A percentile compares a stretch with the other conserved stretches of the same genome.
phyloP scores from a whole-genome alignment of 129 eudicot species.

The Oenanthe sinensis region DNA sequence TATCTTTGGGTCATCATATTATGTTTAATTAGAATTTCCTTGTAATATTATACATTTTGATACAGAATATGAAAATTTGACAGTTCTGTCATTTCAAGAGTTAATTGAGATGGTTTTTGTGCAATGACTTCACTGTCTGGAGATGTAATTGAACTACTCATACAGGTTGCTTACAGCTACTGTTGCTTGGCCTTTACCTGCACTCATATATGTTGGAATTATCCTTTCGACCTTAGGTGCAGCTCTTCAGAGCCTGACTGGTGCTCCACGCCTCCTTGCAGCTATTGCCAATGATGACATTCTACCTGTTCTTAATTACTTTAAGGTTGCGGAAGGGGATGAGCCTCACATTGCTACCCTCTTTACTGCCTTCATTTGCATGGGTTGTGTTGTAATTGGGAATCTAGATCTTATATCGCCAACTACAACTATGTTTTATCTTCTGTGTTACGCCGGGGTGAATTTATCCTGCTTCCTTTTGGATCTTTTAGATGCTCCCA shows the following conservation, averaged over 20 bases:
- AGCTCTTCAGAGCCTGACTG: conserved; percentile 92
- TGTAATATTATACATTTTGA: background rate
- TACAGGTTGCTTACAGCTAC: conserved; percentile 96
- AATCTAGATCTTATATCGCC: conserved; percentile 95
- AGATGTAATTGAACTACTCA: conserved; percentile 10
- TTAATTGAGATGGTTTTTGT: background rate
- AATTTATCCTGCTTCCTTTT: conserved; percentile 96
- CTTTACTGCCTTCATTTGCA: conserved; percentile 91
- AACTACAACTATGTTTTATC: conserved; percentile 93
- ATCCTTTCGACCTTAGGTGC: conserved; percentile 98
- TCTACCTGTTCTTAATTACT: conserved; percentile 91
- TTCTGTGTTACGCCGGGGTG: conserved; percentile 91
- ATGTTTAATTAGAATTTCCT: background rate
- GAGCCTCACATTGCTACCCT: conserved; percentile 93
- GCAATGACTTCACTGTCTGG: background rate
- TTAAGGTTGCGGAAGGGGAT: conserved; percentile 86
- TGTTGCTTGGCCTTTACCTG: conserved; percentile 95
- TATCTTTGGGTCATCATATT: background rate
- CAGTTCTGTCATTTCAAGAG: background rate
- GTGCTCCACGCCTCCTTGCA: conserved; percentile 96
- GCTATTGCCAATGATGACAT: conserved; percentile 99
- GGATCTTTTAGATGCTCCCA: conserved; percentile 97
- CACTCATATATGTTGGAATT: conserved; percentile 82
- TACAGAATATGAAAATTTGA: background rate
- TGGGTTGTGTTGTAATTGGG: conserved; percentile 93